Evolutionary conservation across 129 eudicot genomes (phyloP), one percentile per base, ranked within the genome.

Genomic region (Artemisia annua): DNA sequence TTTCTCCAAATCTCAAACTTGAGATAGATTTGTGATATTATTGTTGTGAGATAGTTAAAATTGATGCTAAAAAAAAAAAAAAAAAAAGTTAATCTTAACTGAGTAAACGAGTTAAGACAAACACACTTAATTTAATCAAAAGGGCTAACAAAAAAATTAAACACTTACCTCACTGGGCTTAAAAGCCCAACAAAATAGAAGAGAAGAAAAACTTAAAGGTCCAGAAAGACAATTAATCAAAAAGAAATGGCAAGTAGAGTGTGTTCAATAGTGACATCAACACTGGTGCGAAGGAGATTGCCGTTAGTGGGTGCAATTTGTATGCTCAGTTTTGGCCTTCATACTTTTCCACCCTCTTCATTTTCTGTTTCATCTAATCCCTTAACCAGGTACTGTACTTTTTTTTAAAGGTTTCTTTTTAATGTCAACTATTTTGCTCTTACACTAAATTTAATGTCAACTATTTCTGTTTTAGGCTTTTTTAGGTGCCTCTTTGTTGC

Each of bases 221-320:
- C 30, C 15, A n/a, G 2, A 17, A 12, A 26, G 58, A 48, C 16
- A 2, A 28, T 50, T 4, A 15, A 15, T 46, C 18, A 52, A 17
- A 28, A 14, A 12, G 52, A 55, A 72, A 77, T 72, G 75, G 72
- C 72, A 24, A 64, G 49, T 18, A 65, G 71, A 11, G 74, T 87
- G 60, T 71, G 81, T 22, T 82, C 96, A 15, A 43, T 87, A 32
- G 46, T 87, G 59, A 81, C 87, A 58, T 84, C 96, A 64, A 13
- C 85, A 35, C 49, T 72, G 10, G 58, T 82, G 58, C 85, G 94
- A 65, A 86, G 96, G 35, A 87, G 88, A 20, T 48, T 94, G 43
- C 99, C 99, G 12, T 22, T 94, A 20, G 91, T 94, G 11, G 99
- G 97, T 46, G 96, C 96, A 8, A 77, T 95, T 72, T 95, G 97